These are phyloP conservation scores for Tulasnella sp. DNA, from an alignment of 768 basidiomycete genomes.

Conservation along the genomic window DNA sequence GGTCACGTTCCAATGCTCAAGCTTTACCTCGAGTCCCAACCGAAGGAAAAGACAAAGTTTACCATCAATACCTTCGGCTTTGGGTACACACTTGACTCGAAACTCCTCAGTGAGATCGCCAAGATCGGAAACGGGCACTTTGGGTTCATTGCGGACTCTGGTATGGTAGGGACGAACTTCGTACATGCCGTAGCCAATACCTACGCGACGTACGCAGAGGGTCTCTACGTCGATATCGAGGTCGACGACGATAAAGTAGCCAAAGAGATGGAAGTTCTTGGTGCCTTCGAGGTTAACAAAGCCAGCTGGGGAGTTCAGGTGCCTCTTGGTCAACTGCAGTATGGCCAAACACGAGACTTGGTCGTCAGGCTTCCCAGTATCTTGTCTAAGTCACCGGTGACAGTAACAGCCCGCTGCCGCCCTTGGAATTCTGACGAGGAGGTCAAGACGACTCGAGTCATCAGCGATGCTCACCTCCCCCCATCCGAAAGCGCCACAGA, in stretches of 20 bases:
- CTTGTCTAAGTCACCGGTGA: slow-evolving; percentile 15
- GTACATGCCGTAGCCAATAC: slow-evolving; percentile 38
- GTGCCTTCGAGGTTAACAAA: background rate
- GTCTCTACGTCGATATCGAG: slow-evolving; percentile 26
- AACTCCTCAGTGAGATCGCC: slow-evolving; percentile 34
- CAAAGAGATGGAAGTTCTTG: slow-evolving; percentile 20
- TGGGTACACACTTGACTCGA: slow-evolving; percentile 37
- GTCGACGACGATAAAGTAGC: slow-evolving; percentile 25
- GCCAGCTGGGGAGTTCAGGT: slow-evolving; percentile 9
- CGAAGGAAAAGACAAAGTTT: slow-evolving; percentile 20
- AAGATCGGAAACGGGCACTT: slow-evolving; percentile 31
- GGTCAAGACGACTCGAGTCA: background rate
- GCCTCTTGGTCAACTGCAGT: slow-evolving; percentile 29
- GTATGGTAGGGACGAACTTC: slow-evolving; percentile 38
- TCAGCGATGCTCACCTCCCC: background rate
- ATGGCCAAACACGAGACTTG: slow-evolving; percentile 37
- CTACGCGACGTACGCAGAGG: slow-evolving; percentile 36
- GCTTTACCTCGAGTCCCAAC: slow-evolving; percentile 35
- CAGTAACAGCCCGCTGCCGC: slow-evolving; percentile 20
- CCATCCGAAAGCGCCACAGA: slow-evolving; percentile 13
- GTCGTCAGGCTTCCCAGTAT: slow-evolving; percentile 18
- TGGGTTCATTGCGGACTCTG: slow-evolving; percentile 37
- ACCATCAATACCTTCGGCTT: slow-evolving; percentile 39
- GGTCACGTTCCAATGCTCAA: slow-evolving; percentile 37
- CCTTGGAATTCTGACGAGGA: slow-evolving; percentile 24